Conservation (phyloP, 495 filamentous ascomycete species). For the Aspergillus incahuasiensis region DNA sequence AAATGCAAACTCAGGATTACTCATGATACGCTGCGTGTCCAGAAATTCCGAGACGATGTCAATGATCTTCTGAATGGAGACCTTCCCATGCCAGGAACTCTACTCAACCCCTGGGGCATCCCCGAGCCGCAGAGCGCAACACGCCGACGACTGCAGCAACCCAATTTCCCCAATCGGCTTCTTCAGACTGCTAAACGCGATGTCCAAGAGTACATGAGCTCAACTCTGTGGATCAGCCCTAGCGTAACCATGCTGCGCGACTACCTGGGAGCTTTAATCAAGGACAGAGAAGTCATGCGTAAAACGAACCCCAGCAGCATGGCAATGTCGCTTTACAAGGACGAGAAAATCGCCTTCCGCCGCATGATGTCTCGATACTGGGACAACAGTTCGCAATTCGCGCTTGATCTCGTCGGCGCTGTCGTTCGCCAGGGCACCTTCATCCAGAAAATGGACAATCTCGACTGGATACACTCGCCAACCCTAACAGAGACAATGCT, state of each 20-base stretch:
- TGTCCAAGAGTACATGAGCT: slow-evolving; percentile 24
- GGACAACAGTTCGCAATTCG: slow-evolving; percentile 67
- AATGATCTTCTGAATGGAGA: slow-evolving; percentile 34
- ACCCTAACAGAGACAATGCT: slow-evolving; percentile 58
- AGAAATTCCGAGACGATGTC: slow-evolving; percentile 55
- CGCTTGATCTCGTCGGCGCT: slow-evolving; percentile 70
- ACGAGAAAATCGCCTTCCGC: slow-evolving; percentile 52
- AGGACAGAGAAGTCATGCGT: slow-evolving; percentile 15
- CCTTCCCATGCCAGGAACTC: slow-evolving; percentile 62
- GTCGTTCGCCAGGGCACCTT: slow-evolving; percentile 79
- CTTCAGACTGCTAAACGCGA: slow-evolving; percentile 38
- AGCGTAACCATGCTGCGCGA: slow-evolving; percentile 19
- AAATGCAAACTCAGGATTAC: slow-evolving; percentile 50
- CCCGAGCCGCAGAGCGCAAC: slow-evolving; percentile 8
- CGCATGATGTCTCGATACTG: slow-evolving; percentile 79
- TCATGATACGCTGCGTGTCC: slow-evolving; percentile 43
- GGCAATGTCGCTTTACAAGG: background rate
- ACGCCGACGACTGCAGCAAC: slow-evolving; percentile 11
- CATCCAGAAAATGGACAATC: slow-evolving; percentile 74
- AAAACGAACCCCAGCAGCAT: slow-evolving; percentile 6
- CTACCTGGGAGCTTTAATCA: slow-evolving; percentile 13
- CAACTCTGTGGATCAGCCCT: background rate
- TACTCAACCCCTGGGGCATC: slow-evolving; percentile 39
- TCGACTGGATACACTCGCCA: slow-evolving; percentile 73
- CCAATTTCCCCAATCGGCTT: slow-evolving; percentile 56